phyloP scores from a whole-genome alignment of 805 yeast species.

The Pichia occidentalis region DNA sequence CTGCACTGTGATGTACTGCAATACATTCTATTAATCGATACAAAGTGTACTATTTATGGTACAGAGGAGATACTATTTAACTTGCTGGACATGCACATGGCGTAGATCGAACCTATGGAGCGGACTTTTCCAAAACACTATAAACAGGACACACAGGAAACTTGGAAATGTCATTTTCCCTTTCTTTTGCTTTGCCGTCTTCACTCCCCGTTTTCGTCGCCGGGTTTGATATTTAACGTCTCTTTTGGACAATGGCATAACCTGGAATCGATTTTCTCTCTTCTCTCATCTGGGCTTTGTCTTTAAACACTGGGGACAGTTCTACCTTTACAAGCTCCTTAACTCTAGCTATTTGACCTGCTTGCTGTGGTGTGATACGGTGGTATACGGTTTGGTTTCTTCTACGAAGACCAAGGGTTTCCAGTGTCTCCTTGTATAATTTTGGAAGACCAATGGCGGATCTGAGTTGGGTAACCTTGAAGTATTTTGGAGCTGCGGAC shows the following conservation, averaged over 20 bases:
- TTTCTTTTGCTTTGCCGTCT: too few relatives aligned
- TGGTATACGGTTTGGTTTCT: constrained; percentile 73
- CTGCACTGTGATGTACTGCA: too few relatives aligned
- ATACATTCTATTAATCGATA: too few relatives aligned
- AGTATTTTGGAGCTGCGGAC: constrained; percentile 29
- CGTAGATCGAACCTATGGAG: too few relatives aligned
- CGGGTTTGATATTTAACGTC: too few relatives aligned
- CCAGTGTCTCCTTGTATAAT: constrained; percentile 53
- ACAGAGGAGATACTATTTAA: too few relatives aligned
- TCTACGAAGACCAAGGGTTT: constrained; percentile 65
- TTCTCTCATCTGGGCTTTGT: constrained; percentile 45
- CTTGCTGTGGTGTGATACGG: constrained; percentile 66
- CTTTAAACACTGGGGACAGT: constrained; percentile 48
- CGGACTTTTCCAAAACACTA: too few relatives aligned
- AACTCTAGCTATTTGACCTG: constrained; percentile 76
- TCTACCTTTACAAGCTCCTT: constrained; percentile 86
- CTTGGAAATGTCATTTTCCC: too few relatives aligned
- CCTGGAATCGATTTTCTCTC: constrained; percentile 63
- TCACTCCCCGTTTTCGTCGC: too few relatives aligned
- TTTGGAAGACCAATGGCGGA: constrained; percentile 85
- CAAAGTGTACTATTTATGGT: too few relatives aligned
- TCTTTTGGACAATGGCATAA: constrained; percentile 39
- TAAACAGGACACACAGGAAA: too few relatives aligned
- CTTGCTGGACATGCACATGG: too few relatives aligned
- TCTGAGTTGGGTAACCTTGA: constrained; percentile 68